These are phyloP conservation scores for Discostella pseudostelligera DNA, from an alignment of 108 stramenopile species.

Conservation along the genomic window DNA sequence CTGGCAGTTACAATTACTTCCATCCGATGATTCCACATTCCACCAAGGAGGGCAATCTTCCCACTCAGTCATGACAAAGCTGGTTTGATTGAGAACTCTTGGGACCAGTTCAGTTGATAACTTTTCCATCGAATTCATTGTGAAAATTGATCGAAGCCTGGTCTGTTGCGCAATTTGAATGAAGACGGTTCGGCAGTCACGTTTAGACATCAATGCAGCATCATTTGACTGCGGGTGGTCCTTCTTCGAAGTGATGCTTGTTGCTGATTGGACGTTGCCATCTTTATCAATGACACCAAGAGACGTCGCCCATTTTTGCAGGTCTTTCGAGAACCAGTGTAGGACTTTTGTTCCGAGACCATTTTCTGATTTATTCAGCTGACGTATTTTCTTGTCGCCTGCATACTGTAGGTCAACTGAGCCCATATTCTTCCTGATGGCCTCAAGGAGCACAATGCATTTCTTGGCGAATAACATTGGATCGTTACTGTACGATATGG, in stretches of 20 bases:
- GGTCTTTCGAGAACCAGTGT: slow-evolving; percentile 64
- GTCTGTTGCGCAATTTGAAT: slow-evolving; percentile 68
- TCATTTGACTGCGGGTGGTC: slow-evolving; percentile 48
- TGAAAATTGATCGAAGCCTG: slow-evolving; percentile 62
- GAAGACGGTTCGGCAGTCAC: slow-evolving; percentile 58
- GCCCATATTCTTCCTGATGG: slow-evolving; percentile 49
- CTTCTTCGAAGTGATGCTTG: slow-evolving; percentile 50
- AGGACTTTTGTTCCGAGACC: slow-evolving; percentile 70
- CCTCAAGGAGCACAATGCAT: slow-evolving; percentile 48
- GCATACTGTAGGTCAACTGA: slow-evolving; percentile 42
- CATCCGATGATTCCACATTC: slow-evolving; percentile 28
- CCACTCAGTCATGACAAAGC: slow-evolving; percentile 52
- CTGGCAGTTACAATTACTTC: slow-evolving; percentile 15
- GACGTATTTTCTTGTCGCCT: slow-evolving; percentile 45
- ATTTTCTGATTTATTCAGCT: slow-evolving; percentile 54
- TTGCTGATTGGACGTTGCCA: slow-evolving; percentile 50
- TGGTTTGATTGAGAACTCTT: slow-evolving; percentile 51
- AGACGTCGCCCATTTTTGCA: slow-evolving; percentile 28
- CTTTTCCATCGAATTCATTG: slow-evolving; percentile 40
- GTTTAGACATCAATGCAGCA: slow-evolving; percentile 64
- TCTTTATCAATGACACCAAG: slow-evolving; percentile 54
- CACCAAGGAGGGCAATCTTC: slow-evolving; percentile 69
- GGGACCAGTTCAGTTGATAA: slow-evolving; percentile 37
- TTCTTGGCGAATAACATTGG: slow-evolving; percentile 57
- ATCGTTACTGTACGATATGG: slow-evolving; percentile 23